These are phyloP conservation scores for Trametes coccinea DNA, from an alignment of 768 basidiomycete species.

Conservation along the genomic window DNA sequence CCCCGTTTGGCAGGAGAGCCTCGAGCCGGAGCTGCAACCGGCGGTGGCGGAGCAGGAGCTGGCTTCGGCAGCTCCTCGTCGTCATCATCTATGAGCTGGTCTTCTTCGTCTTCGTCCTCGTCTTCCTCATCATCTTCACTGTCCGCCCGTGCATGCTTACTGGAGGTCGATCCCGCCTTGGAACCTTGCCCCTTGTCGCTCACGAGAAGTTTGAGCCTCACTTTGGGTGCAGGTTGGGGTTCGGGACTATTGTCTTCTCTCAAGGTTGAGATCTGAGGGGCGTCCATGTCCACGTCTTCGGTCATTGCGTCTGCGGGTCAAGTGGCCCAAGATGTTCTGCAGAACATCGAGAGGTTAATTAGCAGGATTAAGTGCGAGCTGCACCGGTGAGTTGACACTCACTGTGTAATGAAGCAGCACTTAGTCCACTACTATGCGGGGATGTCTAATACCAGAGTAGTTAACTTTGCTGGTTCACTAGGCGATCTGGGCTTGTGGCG, in stretches of 20 bases:
- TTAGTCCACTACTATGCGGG: no score
- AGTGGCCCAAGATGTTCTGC: neutral
- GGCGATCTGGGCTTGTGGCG: no score
- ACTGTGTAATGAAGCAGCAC: no score
- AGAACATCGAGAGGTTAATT: neutral
- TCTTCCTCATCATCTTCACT: slow-evolving; percentile 57
- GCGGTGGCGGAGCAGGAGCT: slow-evolving; percentile 26
- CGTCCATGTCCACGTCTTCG: slow-evolving; percentile 66
- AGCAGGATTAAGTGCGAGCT: no score
- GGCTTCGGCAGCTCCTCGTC: slow-evolving; percentile 37
- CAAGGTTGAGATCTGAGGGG: slow-evolving; percentile 80
- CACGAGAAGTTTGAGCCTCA: slow-evolving; percentile 53
- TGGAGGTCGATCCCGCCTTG: slow-evolving; percentile 34
- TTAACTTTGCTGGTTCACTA: no score
- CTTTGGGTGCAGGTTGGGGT: slow-evolving; percentile 37
- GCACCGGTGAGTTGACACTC: no score
- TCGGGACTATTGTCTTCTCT: slow-evolving; percentile 73
- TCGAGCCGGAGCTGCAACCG: slow-evolving; percentile 12
- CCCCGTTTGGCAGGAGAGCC: slow-evolving; percentile 30
- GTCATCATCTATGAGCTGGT: slow-evolving; percentile 80
- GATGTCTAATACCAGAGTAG: no score
- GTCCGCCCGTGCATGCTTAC: slow-evolving; percentile 23
- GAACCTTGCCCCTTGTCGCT: slow-evolving; percentile 44
- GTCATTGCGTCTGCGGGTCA: slow-evolving; percentile 30
- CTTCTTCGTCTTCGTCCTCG: slow-evolving; percentile 72